Evolutionary conservation across 2,329 filamentous ascomycete species (phyloP).

Genomic region (Mycosphaerella sp.): DNA sequence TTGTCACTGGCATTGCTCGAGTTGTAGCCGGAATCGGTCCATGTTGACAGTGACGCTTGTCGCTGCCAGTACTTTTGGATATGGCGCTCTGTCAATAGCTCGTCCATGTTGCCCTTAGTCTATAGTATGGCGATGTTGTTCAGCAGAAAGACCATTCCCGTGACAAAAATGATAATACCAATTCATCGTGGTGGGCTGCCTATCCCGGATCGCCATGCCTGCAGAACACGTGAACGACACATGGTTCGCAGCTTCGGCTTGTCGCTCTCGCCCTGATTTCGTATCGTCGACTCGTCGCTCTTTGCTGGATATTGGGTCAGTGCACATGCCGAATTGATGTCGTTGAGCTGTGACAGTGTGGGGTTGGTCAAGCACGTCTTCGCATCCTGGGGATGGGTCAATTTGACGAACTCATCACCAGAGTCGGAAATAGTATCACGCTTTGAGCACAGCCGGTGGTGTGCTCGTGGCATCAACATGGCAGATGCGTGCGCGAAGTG

Average conservation of each 20-base stretch:
- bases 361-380: conserved; percentile 10
- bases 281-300: neutral
- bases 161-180: neutral
- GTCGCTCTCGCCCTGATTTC: conserved; percentile 5
- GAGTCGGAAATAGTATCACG: neutral
- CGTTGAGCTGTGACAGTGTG: conserved; percentile 4
- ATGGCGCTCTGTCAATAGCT: conserved; percentile 6
- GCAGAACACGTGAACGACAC: neutral
- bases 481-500: conserved; percentile 5
- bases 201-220: neutral
- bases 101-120: neutral
- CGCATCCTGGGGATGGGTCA: conserved; percentile 1
- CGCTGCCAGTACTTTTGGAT: conserved; percentile 3
- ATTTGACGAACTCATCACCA: neutral
- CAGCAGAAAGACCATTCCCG: neutral
- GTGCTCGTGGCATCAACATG: conserved; percentile 16
- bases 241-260: conserved; percentile 11
- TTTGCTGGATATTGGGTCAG: neutral
- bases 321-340: neutral
- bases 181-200: neutral
- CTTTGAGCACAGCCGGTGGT: neutral
- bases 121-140: neutral
- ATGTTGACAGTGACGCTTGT: neutral
- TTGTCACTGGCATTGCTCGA: conserved; percentile 6
- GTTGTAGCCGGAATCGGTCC: conserved; percentile 4